Evolutionary conservation across 345 rosid species (phyloP), one percentile per base, ranked within the genome.

Genomic region (Litchi chinensis): DNA sequence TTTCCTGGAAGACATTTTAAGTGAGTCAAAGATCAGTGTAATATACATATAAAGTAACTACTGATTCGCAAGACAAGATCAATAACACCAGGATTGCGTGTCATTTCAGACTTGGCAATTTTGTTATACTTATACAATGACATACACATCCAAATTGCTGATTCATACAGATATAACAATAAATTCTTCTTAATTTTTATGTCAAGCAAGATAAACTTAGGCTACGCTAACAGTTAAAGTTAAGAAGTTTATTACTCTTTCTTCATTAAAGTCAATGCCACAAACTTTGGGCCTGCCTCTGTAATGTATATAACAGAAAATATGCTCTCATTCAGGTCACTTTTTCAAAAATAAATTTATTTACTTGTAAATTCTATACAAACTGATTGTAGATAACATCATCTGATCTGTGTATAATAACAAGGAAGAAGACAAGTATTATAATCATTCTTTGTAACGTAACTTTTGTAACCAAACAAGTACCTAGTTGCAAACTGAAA

Each of bases 1-100:
- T 93, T 79, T 89, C 98, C 97, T 91, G 87, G 67, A 56, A 79
- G 73, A 73, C 65, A 83, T 66, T 41, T 48, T 64, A 73, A 65
- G 76, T 28, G 8, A 4, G 41, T 43, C 22, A 44, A 43, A 64
- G 74, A 56, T 3, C 19, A 73, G 32, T 24, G 21, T 43, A 63
- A 39, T 19, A 5, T 24, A 10, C n/a, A 32, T 56, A 12, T 40
- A 44, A 32, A 32, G 37, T 32, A 32, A 32, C 37, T 32, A 40
- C 76, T 54, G 19, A 57, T 73, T 13, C n/a, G 13, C n/a, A 10
- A 60, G 56, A 24, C 52, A 46, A 65, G 43, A 3, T 50, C 46
- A 32, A 46, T 28, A 73, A 76, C 52, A 26, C 60, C 28, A 52
- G 48, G 37, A 12, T 13, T 28, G 43, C 18, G 56, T 2, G 13